These are phyloP conservation scores for Suillus cothurnatus DNA, from an alignment of 768 basidiomycete genomes.

Conservation along the genomic window DNA sequence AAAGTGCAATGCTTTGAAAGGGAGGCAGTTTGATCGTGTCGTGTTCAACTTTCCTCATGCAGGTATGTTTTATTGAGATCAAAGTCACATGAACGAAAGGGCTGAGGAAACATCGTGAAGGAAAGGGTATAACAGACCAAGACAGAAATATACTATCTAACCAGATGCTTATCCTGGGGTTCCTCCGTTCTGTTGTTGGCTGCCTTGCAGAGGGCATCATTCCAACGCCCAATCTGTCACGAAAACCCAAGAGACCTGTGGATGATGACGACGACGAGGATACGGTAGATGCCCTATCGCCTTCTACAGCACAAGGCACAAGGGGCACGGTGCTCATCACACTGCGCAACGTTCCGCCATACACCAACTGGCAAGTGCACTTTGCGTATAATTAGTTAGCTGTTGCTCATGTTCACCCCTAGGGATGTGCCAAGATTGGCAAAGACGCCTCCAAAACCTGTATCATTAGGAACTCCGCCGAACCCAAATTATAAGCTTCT, in stretches of 20 bases:
- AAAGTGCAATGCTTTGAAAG: constrained; percentile 56
- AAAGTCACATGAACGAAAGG: constrained; percentile 1
- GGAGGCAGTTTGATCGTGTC: constrained; percentile 71
- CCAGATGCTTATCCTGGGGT: constrained; percentile 80
- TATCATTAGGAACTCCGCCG: constrained; percentile 43
- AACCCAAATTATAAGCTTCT: constrained; percentile 72
- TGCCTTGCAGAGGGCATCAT: constrained; percentile 60
- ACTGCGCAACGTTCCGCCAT: constrained; percentile 82
- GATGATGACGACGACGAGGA: constrained; percentile 36
- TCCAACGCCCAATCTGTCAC: constrained; percentile 43
- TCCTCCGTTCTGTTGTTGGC: constrained; percentile 71
- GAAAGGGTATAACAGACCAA: constrained; percentile 90
- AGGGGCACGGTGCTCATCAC: constrained; percentile 86
- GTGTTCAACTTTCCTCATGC: constrained; percentile 98
- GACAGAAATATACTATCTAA: constrained; percentile 91
- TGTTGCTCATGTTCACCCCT: constrained; percentile 8
- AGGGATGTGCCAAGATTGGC: constrained; percentile 82
- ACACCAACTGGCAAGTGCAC: constrained; percentile 74
- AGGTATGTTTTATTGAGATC: constrained; percentile 49
- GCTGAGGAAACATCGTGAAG: constrained; percentile 37
- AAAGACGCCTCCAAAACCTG: constrained; percentile 65
- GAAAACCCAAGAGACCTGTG: constrained; percentile 43
- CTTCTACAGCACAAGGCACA: constrained; percentile 7
- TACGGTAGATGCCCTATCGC: constrained; percentile 10
- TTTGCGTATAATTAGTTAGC: constrained; percentile 11